Conservation (phyloP, 192 early-diverging fungal genomes). For the Podila minutissima region DNA sequence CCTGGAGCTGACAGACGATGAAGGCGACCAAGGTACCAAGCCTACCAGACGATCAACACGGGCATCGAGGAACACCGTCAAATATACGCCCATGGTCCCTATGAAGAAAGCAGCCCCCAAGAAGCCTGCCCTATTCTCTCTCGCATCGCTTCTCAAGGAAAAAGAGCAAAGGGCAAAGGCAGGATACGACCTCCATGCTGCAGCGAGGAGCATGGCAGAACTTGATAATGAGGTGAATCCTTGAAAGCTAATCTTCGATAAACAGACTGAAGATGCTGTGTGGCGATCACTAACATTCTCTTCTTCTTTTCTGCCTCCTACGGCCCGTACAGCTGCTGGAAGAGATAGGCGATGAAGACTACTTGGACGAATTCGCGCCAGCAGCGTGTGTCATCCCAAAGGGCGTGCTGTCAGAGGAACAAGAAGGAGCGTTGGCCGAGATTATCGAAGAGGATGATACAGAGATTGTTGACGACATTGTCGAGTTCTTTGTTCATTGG, state of each 20-base stretch:
- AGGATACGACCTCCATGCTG: slow-evolving; percentile 31
- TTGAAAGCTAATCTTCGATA: too few species aligned
- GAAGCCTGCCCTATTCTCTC: slow-evolving; percentile 14
- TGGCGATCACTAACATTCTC: not conserved
- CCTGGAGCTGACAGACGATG: not conserved
- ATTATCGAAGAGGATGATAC: slow-evolving; percentile 22
- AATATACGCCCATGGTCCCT: not conserved
- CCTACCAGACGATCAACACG: not conserved
- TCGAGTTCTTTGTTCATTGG: slow-evolving; percentile 44
- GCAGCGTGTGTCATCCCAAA: slow-evolving; percentile 15
- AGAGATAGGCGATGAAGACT: slow-evolving; percentile 16
- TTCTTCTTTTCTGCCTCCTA: not conserved
- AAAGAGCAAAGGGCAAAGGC: slow-evolving; percentile 22
- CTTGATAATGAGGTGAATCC: slow-evolving; percentile 22
- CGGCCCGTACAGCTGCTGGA: slow-evolving; percentile 12
- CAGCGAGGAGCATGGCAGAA: not conserved
- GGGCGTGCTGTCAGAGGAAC: slow-evolving; percentile 33
- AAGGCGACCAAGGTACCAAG: not conserved
- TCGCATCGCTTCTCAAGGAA: slow-evolving; percentile 33
- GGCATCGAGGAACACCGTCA: not conserved
- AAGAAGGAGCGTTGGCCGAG: slow-evolving; percentile 22
- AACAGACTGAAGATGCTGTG: too few species aligned
- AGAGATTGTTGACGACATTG: slow-evolving; percentile 23
- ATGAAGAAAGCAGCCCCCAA: not conserved
- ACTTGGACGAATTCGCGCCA: not conserved